A percentile compares a stretch with the other conserved stretches of the same genome.
phyloP scores from a whole-genome alignment of 2,329 filamentous ascomycete genomes.

The Didymella pinodella region DNA sequence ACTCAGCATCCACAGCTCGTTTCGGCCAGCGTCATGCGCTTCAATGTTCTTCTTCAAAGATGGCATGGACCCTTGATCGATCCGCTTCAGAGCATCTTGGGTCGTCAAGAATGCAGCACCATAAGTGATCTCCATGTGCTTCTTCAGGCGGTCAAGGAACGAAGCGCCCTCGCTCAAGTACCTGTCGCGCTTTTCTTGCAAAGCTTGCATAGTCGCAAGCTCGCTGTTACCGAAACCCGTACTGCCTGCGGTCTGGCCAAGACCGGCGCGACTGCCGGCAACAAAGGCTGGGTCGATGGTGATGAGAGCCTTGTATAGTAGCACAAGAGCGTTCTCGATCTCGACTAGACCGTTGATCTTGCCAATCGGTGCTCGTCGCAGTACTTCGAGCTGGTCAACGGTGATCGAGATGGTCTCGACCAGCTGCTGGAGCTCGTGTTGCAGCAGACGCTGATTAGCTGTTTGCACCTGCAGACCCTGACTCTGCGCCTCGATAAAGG shows the following conservation, averaged over 20 bases:
- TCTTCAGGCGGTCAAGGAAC: constrained; percentile 81
- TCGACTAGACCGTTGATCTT: constrained; percentile 74
- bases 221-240: constrained; percentile 76
- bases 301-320: constrained; percentile 88
- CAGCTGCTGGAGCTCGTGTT: constrained; percentile 87
- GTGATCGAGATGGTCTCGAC: constrained; percentile 92
- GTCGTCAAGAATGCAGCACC: constrained; percentile 76
- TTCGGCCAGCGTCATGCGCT: constrained; percentile 75
- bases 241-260: constrained; percentile 47
- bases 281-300: constrained; percentile 88
- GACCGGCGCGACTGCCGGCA: constrained; percentile 54
- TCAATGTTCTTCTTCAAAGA: constrained; percentile 69
- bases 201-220: constrained; percentile 84
- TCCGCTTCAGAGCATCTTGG: constrained; percentile 63
- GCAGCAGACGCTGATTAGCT: constrained; percentile 92
- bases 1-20: constrained; percentile 84
- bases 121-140: constrained; percentile 84
- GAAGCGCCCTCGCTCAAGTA: constrained; percentile 78
- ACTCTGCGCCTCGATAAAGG: constrained; percentile 95
- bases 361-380: constrained; percentile 77
- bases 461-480: constrained; percentile 97
- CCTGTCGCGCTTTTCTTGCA: constrained; percentile 92
- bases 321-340: constrained; percentile 78
- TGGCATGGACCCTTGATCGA: constrained; percentile 58
- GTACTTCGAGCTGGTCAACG: constrained; percentile 73